Conservation (phyloP, 805 yeast genomes). For the Starmerella ratchasimensis region DNA sequence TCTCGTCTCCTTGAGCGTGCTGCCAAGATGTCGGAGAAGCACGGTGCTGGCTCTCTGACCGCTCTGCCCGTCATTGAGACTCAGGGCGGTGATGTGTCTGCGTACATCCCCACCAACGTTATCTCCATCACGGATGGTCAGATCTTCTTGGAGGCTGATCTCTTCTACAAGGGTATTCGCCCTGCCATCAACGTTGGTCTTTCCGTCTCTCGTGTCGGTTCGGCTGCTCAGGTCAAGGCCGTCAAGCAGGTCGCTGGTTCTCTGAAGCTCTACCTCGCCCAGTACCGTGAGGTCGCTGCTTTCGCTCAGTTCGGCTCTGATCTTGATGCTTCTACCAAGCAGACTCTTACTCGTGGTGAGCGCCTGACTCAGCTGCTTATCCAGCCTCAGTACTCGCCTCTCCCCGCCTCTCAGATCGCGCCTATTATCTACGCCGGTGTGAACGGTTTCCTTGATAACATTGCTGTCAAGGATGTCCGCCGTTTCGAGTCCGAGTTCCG, state of each 20-base stretch:
- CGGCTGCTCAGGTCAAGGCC: constrained; percentile 99
- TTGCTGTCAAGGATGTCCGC: constrained; percentile 74
- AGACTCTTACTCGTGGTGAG: constrained; percentile 98
- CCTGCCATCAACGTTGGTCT: constrained; percentile 99
- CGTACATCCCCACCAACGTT: constrained; percentile 94
- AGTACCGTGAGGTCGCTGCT: constrained; percentile 99
- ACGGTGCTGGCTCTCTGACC: constrained; percentile 89
- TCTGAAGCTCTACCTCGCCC: constrained; percentile 98
- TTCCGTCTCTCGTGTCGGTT: constrained; percentile 99
- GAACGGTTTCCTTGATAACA: constrained; percentile 89
- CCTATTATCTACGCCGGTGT: constrained; percentile 99
- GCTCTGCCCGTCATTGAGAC: constrained; percentile 95
- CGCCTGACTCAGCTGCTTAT: constrained; percentile 97
- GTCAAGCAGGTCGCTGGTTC: constrained; percentile 99
- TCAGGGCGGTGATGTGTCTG: constrained; percentile 98
- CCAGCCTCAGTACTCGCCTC: constrained; percentile 94
- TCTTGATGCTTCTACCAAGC: constrained; percentile 98
- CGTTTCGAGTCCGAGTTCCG: constrained; percentile 88
- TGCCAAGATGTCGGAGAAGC: constrained; percentile 82
- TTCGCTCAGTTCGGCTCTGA: constrained; percentile 99
- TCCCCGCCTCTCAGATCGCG: constrained; percentile 98
- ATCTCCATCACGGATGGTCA: constrained; percentile 97
- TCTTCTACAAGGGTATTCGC: constrained; percentile 99
- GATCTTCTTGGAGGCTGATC: constrained; percentile 97
- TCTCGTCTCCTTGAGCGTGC: constrained; percentile 93